phyloP scores from a whole-genome alignment of 192 early-diverging fungal species.

The Entomortierella chlamydospora region DNA sequence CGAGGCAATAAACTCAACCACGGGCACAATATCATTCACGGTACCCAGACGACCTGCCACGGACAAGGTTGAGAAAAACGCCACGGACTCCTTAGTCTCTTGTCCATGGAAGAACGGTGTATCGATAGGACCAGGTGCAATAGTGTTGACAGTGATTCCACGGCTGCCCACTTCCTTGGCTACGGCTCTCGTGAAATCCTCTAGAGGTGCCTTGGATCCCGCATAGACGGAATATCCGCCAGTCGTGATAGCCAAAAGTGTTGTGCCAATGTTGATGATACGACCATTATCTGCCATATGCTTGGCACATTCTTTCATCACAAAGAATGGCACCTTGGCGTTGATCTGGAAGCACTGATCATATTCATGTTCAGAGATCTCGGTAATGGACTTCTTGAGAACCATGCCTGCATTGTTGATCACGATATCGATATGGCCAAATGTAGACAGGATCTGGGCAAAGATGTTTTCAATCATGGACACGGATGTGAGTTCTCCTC shows the following conservation, averaged over 20 bases:
- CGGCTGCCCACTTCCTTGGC: conserved; percentile 47
- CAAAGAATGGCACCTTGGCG: conserved; percentile 55
- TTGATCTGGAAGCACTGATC: conserved; percentile 53
- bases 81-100: conserved; percentile 45
- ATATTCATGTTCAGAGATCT: conserved; percentile 51
- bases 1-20: conserved; percentile 53
- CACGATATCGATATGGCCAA: conserved; percentile 56
- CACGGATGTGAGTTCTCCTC: conserved; percentile 45
- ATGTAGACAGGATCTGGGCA: conserved; percentile 26
- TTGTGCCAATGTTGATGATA: conserved; percentile 55
- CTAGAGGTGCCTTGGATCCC: conserved; percentile 51
- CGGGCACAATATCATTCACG: conserved; percentile 49
- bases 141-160: conserved; percentile 56
- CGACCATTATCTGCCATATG: conserved; percentile 51
- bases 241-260: conserved; percentile 40
- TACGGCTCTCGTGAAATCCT: conserved; percentile 48
- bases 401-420: conserved; percentile 55
- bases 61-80: conserved; percentile 17
- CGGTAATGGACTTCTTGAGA: conserved; percentile 37
- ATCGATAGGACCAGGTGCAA: conserved; percentile 53
- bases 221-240: conserved; percentile 45
- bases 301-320: conserved; percentile 51
- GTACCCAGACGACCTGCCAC: conserved; percentile 34
- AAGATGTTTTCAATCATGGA: conserved; percentile 38
- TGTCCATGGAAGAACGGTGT: conserved; percentile 56